phyloP scores from a whole-genome alignment of 1,284 basidiomycete species.

The Marasmius oreades region DNA sequence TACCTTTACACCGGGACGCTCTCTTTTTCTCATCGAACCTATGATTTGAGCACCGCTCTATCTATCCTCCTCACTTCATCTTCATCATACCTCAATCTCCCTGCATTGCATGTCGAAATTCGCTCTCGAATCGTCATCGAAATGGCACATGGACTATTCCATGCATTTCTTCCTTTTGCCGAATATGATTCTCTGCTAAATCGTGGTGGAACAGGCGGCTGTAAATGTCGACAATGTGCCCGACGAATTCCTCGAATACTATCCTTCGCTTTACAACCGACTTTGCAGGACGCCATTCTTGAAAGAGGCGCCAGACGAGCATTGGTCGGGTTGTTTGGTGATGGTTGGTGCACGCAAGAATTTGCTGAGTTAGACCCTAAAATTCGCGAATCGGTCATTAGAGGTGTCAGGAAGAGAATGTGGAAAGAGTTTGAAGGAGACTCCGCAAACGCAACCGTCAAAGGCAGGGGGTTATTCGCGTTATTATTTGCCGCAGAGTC shows the following conservation, averaged over 20 bases:
- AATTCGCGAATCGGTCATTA: constrained; percentile 64
- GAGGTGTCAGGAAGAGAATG: constrained; percentile 62
- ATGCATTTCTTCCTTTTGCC: constrained; percentile 73
- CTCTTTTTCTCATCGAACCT: constrained; percentile 87
- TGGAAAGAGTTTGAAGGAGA: constrained; percentile 16
- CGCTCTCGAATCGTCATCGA: constrained; percentile 81
- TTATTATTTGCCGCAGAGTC: constrained; percentile 66
- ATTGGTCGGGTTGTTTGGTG: constrained; percentile 78
- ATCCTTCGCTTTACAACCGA: constrained; percentile 71
- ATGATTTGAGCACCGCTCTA: constrained; percentile 90
- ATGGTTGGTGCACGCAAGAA: constrained; percentile 81
- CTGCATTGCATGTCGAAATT: constrained; percentile 74
- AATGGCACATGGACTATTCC: constrained; percentile 86
- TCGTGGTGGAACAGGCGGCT: constrained; percentile 52
- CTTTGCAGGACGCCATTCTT: constrained; percentile 72
- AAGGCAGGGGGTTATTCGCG: constrained; percentile 52
- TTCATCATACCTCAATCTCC: constrained; percentile 66
- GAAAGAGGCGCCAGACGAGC: constrained; percentile 70
- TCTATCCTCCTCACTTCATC: constrained; percentile 82
- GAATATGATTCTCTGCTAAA: constrained; percentile 73
- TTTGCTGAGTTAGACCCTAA: constrained; percentile 69
- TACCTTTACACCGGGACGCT: constrained; percentile 94
- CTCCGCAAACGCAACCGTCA: constrained; percentile 38
- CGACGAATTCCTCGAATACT: constrained; percentile 76
- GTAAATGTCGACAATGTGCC: constrained; percentile 78